phyloP scores from a whole-genome alignment of 1,139 yeast species.

The Zygosaccharomyces pseudobailii region DNA sequence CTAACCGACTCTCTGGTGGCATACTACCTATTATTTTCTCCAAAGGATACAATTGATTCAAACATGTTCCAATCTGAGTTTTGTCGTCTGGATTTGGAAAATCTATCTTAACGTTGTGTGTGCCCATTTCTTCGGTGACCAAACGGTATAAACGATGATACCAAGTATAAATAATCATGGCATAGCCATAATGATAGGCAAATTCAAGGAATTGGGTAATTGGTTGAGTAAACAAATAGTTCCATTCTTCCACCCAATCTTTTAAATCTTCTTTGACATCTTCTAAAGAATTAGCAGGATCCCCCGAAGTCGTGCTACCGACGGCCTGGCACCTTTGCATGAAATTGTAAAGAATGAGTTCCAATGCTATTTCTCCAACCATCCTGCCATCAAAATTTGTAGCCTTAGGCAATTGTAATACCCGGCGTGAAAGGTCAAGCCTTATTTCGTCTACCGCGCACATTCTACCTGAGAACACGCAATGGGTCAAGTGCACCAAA shows the following conservation, averaged over 20 bases:
- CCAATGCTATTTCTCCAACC: conserved; percentile 71
- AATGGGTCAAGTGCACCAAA: conserved; percentile 62
- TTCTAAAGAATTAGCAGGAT: conserved; percentile 25
- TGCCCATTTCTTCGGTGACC: neutral
- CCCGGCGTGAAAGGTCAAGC: conserved; percentile 56
- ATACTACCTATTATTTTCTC: conserved; percentile 12
- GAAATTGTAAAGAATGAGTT: conserved; percentile 57
- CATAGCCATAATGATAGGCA: conserved; percentile 61
- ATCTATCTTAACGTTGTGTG: neutral
- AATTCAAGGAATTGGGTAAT: conserved; percentile 73
- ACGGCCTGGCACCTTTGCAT: conserved; percentile 40
- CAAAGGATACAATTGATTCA: conserved; percentile 15
- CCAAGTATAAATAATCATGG: conserved; percentile 42
- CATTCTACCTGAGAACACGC: conserved; percentile 68
- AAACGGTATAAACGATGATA: conserved; percentile 12
- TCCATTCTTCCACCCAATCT: conserved; percentile 70
- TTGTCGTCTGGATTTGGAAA: conserved; percentile 3
- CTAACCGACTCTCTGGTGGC: conserved; percentile 11
- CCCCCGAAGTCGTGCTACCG: conserved; percentile 12
- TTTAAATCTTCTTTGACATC: conserved; percentile 40
- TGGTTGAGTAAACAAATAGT: conserved; percentile 64
- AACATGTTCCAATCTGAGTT: conserved; percentile 8
- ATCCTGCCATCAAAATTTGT: conserved; percentile 81
- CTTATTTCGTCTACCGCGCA: conserved; percentile 67
- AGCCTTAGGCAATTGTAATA: conserved; percentile 57